A percentile compares a stretch with the other conserved stretches of the same genome.
These are phyloP conservation scores for Volvox africanus DNA, from an alignment of 139 green algal genomes.

Conservation along the genomic window DNA sequence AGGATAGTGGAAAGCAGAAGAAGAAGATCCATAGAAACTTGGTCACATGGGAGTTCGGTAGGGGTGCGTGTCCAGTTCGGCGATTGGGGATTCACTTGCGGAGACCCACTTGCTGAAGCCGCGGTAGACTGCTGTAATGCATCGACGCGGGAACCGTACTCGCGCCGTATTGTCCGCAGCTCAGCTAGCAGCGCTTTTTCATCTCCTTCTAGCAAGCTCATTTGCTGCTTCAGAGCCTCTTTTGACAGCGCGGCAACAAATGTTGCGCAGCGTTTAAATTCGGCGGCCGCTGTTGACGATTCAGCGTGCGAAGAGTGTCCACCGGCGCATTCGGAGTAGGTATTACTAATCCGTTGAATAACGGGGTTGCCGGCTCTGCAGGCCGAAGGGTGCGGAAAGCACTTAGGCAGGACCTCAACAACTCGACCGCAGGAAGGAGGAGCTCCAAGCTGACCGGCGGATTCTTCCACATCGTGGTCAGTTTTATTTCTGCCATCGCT, in stretches of 20 bases:
- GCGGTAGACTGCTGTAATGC: neutral
- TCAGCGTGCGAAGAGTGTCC: too few species aligned
- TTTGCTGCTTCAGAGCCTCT: neutral
- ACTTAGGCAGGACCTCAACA: neutral
- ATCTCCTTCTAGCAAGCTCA: neutral
- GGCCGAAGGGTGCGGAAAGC: neutral
- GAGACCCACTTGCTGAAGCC: neutral
- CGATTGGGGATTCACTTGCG: too few species aligned
- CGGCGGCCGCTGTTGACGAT: too few species aligned
- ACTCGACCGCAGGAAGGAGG: too few species aligned
- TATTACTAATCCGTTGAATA: too few species aligned
- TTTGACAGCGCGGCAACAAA: neutral
- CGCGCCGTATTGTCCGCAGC: neutral
- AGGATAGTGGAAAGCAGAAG: too few species aligned
- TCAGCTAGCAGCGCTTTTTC: neutral
- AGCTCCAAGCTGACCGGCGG: neutral
- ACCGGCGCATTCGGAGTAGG: too few species aligned
- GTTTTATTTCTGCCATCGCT: neutral
- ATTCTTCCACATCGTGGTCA: neutral
- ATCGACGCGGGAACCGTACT: slow-evolving; percentile 8
- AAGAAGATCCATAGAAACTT: too few species aligned
- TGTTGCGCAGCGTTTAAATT: too few species aligned
- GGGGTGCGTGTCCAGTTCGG: too few species aligned
- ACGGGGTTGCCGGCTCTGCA: neutral
- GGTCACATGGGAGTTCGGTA: too few species aligned